Conservation (phyloP, 208 protist genomes). For the Acanthamoeba lugdunensis region DNA sequence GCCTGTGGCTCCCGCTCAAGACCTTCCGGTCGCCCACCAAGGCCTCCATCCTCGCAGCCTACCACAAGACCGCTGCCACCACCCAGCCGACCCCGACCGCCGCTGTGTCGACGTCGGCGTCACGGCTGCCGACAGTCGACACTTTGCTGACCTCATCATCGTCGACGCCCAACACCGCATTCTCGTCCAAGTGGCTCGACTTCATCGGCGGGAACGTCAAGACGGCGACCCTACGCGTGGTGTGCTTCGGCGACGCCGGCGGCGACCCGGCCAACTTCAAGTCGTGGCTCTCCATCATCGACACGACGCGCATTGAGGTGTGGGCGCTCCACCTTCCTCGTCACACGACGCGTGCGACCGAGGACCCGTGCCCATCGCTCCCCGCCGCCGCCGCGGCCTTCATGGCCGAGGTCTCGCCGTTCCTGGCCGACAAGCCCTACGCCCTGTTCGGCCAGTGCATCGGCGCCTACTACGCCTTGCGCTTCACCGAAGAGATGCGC, state of each 20-base stretch:
- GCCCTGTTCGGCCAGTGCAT: constrained; percentile 67
- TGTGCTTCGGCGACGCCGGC: constrained; percentile 57
- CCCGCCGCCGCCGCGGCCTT: not conserved
- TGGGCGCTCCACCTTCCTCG: constrained; percentile 40
- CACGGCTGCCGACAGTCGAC: too few relatives aligned
- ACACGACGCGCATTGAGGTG: constrained; percentile 12
- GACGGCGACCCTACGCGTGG: constrained; percentile 33
- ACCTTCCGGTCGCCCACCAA: constrained; percentile 70
- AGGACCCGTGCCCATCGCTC: constrained; percentile 29
- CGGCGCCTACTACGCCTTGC: constrained; percentile 46
- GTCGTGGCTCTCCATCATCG: constrained; percentile 49
- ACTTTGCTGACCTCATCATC: too few relatives aligned
- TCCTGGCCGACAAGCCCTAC: constrained; percentile 64
- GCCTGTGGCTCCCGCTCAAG: constrained; percentile 48
- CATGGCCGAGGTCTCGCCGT: constrained; percentile 41
- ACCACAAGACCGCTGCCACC: not conserved
- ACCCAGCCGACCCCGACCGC: not conserved
- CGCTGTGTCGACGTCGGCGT: not conserved
- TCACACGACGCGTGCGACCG: constrained; percentile 19
- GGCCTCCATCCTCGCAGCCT: constrained; percentile 46
- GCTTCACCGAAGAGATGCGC: constrained; percentile 59
- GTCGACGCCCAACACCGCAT: not conserved
- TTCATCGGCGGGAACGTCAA: constrained; percentile 43
- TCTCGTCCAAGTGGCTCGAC: constrained; percentile 33
- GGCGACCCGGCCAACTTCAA: constrained; percentile 66